These are phyloP conservation scores for Salmacisia buchloeana DNA, from an alignment of 1,284 basidiomycete genomes.

Conservation along the genomic window DNA sequence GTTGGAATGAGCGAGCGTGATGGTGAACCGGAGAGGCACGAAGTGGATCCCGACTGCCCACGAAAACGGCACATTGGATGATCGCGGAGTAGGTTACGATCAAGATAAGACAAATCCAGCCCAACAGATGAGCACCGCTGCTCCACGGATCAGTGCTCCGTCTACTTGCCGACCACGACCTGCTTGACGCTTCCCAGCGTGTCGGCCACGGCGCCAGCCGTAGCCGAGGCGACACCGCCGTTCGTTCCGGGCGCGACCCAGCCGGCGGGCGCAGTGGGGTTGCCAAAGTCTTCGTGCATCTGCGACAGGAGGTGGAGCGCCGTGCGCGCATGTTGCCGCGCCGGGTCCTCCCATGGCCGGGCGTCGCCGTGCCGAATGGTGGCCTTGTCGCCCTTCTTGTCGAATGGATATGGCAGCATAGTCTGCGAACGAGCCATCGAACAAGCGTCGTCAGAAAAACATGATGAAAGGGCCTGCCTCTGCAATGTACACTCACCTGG, in stretches of 20 bases:
- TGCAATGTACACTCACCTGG: constrained; percentile 31
- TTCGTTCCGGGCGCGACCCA: background rate
- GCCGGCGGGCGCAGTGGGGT: constrained; percentile 18
- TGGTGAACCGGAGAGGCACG: too few species aligned
- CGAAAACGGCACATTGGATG: too few species aligned
- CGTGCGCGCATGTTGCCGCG: constrained; percentile 24
- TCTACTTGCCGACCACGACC: too few species aligned
- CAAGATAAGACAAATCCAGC: too few species aligned
- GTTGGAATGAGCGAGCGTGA: too few species aligned
- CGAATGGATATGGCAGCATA: constrained; percentile 25
- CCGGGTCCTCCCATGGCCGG: constrained; percentile 24
- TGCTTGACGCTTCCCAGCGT: too few species aligned
- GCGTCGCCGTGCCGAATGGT: background rate
- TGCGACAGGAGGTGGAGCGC: constrained; percentile 32
- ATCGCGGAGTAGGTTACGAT: too few species aligned
- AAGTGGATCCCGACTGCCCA: too few species aligned
- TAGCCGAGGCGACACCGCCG: too few species aligned
- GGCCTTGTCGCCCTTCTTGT: constrained; percentile 9
- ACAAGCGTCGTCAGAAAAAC: background rate
- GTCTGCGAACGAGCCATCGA: background rate
- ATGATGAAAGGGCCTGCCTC: background rate
- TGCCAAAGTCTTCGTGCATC: constrained; percentile 41
- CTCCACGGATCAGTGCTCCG: too few species aligned
- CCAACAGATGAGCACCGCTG: too few species aligned
- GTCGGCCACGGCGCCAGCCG: too few species aligned